Conservation (phyloP, 257 asterid genomes). For the Solanum habrochaites region DNA sequence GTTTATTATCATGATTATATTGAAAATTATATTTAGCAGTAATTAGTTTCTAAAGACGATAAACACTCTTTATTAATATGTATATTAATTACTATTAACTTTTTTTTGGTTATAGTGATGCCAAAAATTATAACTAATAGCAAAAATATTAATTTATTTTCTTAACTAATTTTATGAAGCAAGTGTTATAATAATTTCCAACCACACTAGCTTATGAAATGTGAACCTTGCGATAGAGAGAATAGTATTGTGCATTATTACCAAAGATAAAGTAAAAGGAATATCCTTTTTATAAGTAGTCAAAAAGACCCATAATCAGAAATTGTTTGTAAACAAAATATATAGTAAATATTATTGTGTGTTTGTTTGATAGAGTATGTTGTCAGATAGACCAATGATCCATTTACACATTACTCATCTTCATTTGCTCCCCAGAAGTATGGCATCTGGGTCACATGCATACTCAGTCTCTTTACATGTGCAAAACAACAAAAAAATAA, state of each 20-base stretch:
- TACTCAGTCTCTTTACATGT: neutral
- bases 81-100: no score
- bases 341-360: neutral
- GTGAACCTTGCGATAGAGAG: neutral
- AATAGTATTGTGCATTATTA: neutral
- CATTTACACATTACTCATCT: conserved; percentile 12
- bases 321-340: neutral
- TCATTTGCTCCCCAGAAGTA: conserved; percentile 32
- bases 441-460: conserved; percentile 47
- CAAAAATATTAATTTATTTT: neutral
- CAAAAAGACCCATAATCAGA: neutral
- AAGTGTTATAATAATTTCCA: no score
- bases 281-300: neutral
- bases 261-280: neutral
- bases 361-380: neutral
- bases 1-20: no score
- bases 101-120: neutral
- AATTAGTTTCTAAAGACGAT: no score
- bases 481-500: neutral
- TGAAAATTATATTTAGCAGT: no score
- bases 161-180: no score
- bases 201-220: no score
- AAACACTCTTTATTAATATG: no score
- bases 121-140: no score
- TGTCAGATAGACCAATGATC: conserved; percentile 19